Evolutionary conservation across 2,329 filamentous ascomycete species (phyloP).

Genomic region (Fusarium bulbicola): DNA sequence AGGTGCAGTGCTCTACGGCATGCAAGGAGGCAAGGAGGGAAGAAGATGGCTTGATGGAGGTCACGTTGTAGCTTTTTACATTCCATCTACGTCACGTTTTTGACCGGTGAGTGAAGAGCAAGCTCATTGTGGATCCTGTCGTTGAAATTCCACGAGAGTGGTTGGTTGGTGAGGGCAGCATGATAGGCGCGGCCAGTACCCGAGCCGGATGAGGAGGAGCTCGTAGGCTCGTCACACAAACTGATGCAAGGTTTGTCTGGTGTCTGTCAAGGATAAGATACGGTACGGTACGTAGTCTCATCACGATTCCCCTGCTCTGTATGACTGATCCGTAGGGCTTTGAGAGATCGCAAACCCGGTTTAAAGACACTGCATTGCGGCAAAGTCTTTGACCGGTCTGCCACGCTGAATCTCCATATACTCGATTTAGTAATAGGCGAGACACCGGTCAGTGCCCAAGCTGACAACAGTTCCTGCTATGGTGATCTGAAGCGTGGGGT

Average conservation of each 20-base stretch:
- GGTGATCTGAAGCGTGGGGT: slow-evolving; percentile 2
- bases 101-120: slow-evolving; percentile 38
- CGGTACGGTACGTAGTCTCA: slow-evolving; percentile 4
- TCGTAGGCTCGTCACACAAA: slow-evolving; percentile 7
- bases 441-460: slow-evolving; percentile 35
- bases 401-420: background rate
- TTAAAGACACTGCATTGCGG: slow-evolving; percentile 22
- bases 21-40: slow-evolving; percentile 7
- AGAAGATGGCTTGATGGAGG: background rate
- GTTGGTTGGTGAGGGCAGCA: slow-evolving; percentile 8
- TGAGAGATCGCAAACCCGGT: slow-evolving; percentile 9
- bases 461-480: slow-evolving; percentile 4
- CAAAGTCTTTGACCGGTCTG: slow-evolving; percentile 6
- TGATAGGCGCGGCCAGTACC: slow-evolving; percentile 31
- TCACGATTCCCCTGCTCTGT: slow-evolving; percentile 35
- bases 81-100: slow-evolving; percentile 35
- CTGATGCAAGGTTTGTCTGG: slow-evolving; percentile 5
- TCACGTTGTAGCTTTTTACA: slow-evolving; percentile 31
- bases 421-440: slow-evolving; percentile 5
- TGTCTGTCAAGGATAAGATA: slow-evolving; percentile 1
- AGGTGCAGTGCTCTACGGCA: slow-evolving; percentile 24
- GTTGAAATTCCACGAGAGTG: slow-evolving; percentile 28
- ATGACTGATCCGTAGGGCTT: slow-evolving; percentile 31
- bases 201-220: slow-evolving; percentile 25
- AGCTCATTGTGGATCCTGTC: slow-evolving; percentile 19